These are phyloP conservation scores for Pseudogymnoascus sp. DNA, from an alignment of 2,329 filamentous ascomycete species.

Conservation along the genomic window DNA sequence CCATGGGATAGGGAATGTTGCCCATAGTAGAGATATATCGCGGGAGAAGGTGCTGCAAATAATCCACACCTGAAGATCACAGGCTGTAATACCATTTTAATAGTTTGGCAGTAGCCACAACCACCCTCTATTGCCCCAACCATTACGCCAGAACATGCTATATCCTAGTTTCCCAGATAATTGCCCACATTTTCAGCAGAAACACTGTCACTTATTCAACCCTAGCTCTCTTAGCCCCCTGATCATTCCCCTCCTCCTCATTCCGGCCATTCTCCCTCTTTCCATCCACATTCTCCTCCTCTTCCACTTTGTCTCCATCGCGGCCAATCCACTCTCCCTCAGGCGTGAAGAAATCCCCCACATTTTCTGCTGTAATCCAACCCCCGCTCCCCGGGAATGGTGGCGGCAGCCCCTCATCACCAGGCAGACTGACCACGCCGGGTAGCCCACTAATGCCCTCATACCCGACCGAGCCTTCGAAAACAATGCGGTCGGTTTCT, in stretches of 20 bases:
- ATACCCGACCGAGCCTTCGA: constrained; percentile 43
- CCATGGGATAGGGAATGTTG: neutral
- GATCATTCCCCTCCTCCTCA: constrained; percentile 40
- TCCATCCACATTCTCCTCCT: constrained; percentile 31
- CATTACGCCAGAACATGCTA: neutral
- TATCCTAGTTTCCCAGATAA: neutral
- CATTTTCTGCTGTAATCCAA: constrained; percentile 90
- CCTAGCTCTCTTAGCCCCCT: constrained; percentile 30
- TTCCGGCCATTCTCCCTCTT: constrained; percentile 42
- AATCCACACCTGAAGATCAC: neutral
- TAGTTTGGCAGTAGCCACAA: neutral
- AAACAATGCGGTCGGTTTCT: constrained; percentile 46
- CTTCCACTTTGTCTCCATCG: constrained; percentile 23
- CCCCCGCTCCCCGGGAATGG: constrained; percentile 66
- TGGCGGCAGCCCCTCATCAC: constrained; percentile 49
- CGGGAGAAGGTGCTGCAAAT: neutral
- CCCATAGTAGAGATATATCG: neutral
- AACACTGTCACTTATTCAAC: constrained; percentile 11
- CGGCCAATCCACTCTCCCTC: constrained; percentile 67
- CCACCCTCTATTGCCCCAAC: neutral
- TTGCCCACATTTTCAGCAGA: neutral
- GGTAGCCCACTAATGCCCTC: constrained; percentile 49
- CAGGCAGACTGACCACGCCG: constrained; percentile 43
- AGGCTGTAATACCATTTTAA: neutral
- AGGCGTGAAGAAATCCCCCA: constrained; percentile 73